Conservation (phyloP, 495 filamentous ascomycete genomes). For the Hypoxylon fuscum region DNA sequence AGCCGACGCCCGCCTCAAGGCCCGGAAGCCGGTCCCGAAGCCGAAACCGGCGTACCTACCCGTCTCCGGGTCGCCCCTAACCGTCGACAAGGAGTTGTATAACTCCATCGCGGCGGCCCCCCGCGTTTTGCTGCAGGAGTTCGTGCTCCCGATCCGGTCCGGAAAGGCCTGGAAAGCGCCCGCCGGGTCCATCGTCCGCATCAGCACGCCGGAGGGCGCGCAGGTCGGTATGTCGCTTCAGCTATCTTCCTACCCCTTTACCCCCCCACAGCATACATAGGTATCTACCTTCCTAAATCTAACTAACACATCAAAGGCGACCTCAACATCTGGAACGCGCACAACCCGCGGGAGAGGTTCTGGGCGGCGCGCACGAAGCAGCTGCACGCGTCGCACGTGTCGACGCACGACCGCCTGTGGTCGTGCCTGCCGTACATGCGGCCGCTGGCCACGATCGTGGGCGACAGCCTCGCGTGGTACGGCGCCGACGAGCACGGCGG, state of each 20-base stretch:
- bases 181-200: conserved; percentile 69
- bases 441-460: conserved; percentile 75
- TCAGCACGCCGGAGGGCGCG: conserved; percentile 77
- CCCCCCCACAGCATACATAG: too few relatives aligned
- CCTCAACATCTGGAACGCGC: conserved; percentile 79
- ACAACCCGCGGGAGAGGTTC: conserved; percentile 79
- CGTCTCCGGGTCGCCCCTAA: conserved; percentile 51
- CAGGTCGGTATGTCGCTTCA: conserved; percentile 65
- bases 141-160: conserved; percentile 63
- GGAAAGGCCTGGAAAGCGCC: conserved; percentile 71
- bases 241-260: too few relatives aligned
- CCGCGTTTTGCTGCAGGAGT: conserved; percentile 49
- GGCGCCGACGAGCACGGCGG: conserved; percentile 62
- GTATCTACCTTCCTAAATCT: too few relatives aligned
- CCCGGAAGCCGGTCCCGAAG: conserved; percentile 47
- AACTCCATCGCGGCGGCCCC: conserved; percentile 45
- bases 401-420: conserved; percentile 76
- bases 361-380: conserved; percentile 83
- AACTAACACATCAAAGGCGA: conserved; percentile 57
- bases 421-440: conserved; percentile 78
- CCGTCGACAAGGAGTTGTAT: conserved; percentile 56
- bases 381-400: conserved; percentile 77
- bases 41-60: conserved; percentile 61
- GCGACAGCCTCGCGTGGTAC: conserved; percentile 69
- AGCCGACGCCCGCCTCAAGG: conserved; percentile 39